phyloP scores from a whole-genome alignment of 371 early-diverging fungal species.

The Batkoa obscura region DNA sequence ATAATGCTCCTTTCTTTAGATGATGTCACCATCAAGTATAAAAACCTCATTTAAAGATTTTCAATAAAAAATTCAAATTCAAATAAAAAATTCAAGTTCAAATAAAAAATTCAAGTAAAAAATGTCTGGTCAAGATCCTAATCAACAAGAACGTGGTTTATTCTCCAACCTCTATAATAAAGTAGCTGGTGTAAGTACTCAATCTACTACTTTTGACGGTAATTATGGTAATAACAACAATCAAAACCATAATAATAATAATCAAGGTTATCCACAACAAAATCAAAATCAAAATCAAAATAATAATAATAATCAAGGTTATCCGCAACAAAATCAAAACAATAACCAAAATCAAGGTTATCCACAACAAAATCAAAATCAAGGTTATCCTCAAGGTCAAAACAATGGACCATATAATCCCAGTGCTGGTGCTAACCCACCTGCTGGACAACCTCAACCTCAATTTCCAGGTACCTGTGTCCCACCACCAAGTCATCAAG shows the following conservation, averaged over 20 bases:
- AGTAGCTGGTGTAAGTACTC: background rate
- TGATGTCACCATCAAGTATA: too few species aligned
- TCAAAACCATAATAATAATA: too few species aligned
- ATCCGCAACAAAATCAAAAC: too few species aligned
- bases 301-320: background rate
- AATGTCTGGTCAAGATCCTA: background rate
- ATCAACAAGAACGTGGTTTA: conserved; percentile 1
- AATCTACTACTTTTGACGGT: background rate
- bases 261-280: too few species aligned
- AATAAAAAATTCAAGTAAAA: too few species aligned
- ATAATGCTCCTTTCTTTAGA: too few species aligned
- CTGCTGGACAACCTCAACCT: background rate
- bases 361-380: conserved; percentile 1
- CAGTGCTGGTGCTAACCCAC: background rate
- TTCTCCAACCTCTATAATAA: background rate
- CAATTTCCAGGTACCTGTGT: background rate
- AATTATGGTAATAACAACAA: conserved; percentile 1
- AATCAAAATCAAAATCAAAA: background rate
- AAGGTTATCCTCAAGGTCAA: background rate
- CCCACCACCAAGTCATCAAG: too few species aligned
- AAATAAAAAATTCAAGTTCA: too few species aligned
- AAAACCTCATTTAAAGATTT: too few species aligned
- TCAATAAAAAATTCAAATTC: too few species aligned
- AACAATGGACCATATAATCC: conserved; percentile 2
- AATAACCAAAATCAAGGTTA: background rate